A percentile compares a stretch with the other conserved stretches of the same genome.
phyloP scores from a whole-genome alignment of 495 filamentous ascomycete genomes.

The Bombardia bombarda region DNA sequence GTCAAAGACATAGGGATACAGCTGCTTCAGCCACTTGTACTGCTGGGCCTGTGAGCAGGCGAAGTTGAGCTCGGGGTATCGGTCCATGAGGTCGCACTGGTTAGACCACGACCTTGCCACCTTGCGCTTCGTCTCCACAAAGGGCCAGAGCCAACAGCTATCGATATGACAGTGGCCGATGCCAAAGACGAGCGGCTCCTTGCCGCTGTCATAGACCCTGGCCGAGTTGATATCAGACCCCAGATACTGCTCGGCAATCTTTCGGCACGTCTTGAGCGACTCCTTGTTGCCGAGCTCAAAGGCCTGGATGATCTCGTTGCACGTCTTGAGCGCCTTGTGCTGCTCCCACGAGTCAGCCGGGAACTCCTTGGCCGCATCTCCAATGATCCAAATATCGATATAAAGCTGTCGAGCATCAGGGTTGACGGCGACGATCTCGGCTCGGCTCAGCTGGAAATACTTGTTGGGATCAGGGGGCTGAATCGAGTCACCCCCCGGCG shows the following conservation, averaged over 20 bases:
- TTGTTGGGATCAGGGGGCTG: conserved; percentile 80
- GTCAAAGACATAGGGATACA: conserved; percentile 82
- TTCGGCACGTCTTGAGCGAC: conserved; percentile 66
- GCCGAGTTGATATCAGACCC: conserved; percentile 73
- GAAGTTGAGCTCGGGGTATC: conserved; percentile 91
- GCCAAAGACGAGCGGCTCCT: conserved; percentile 68
- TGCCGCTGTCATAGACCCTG: conserved; percentile 73
- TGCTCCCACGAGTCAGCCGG: conserved; percentile 75
- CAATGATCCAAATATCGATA: conserved; percentile 94
- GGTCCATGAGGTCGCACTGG: conserved; percentile 88
- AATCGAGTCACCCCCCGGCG: conserved; percentile 73
- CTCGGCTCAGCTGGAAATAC: conserved; percentile 64
- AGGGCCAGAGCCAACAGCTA: conserved; percentile 97
- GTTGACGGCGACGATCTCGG: conserved; percentile 88
- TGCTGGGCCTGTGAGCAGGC: conserved; percentile 90
- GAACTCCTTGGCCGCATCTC: conserved; percentile 76
- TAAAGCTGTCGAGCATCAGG: conserved; percentile 71
- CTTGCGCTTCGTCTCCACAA: conserved; percentile 97
- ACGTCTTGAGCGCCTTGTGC: conserved; percentile 74
- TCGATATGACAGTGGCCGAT: conserved; percentile 98
- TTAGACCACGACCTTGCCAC: conserved; percentile 93
- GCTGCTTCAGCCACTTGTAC: conserved; percentile 90
- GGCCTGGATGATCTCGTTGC: conserved; percentile 78
- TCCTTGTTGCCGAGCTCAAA: conserved; percentile 76
- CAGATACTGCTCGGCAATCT: conserved; percentile 75